Evolutionary conservation across 1,284 basidiomycete genomes (phyloP).

Genomic region (Chalciporus sp.): DNA sequence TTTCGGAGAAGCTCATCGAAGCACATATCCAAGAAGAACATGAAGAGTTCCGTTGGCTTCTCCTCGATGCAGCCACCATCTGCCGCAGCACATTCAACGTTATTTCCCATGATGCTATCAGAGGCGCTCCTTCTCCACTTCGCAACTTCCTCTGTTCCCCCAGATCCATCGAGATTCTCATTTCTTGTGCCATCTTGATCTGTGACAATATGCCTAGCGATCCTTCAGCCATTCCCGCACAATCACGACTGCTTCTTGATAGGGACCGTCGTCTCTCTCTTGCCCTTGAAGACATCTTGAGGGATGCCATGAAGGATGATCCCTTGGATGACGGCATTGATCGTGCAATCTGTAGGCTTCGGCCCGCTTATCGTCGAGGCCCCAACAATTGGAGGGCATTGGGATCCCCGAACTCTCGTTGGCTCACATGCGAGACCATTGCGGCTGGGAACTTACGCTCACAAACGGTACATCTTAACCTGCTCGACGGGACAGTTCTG

Average conservation of each 20-base stretch:
- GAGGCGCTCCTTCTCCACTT: slow-evolving; percentile 19
- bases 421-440: slow-evolving; percentile 1
- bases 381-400: not conserved
- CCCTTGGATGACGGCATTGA: slow-evolving; percentile 32
- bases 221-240: slow-evolving; percentile 1
- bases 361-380: slow-evolving; percentile 27
- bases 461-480: not conserved
- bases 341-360: slow-evolving; percentile 37
- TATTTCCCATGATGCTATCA: too few relatives aligned
- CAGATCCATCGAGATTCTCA: slow-evolving; percentile 32
- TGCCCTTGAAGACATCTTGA: slow-evolving; percentile 25
- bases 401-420: not conserved
- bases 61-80: slow-evolving; percentile 39
- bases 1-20: slow-evolving; percentile 28
- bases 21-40: slow-evolving; percentile 17
- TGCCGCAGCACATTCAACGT: slow-evolving; percentile 47
- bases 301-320: slow-evolving; percentile 10
- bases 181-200: slow-evolving; percentile 40
- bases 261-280: slow-evolving; percentile 35
- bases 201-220: slow-evolving; percentile 32
- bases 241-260: slow-evolving; percentile 22
- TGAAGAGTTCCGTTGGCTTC: slow-evolving; percentile 26
- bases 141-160: slow-evolving; percentile 22
- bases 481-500: slow-evolving; percentile 1
- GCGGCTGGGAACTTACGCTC: not conserved